Base-by-base conservation (phyloP, 768 basidiomycete species). In the Saitozyma podzolica region DNA sequence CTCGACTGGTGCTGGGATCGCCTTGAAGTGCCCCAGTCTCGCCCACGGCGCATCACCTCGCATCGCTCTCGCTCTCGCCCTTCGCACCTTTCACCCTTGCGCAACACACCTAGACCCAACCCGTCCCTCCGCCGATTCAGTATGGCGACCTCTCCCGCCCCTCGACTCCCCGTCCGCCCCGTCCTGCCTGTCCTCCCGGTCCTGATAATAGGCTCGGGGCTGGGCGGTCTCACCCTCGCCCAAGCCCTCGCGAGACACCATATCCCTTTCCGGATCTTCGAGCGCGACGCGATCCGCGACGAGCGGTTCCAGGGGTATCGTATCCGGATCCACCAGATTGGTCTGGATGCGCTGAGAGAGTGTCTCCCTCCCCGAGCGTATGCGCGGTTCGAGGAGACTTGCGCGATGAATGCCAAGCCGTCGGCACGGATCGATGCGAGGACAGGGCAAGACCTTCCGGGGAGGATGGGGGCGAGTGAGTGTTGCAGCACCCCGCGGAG, bases 141-240 rank as follows among this genome's bases (percentile, higher is more conserved):
- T 29, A 29, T 29, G 29, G 29, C 29, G 29, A 29, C 29, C 29
- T 29, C 29, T 29, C 29, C 29, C 29, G 29, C 29, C 5, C 29
- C 29, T 5, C 29, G 29, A 29, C 29, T 29, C 29, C 29, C 29
- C 29, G 29, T 29, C 2, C 29, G 29, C 29, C 29, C 29, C 29
- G 29, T 29, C 29, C 29, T 29, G 29, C 29, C 29, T 29, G 29
- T 29, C 29, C 29, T 47, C 2, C 66, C 66, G 0, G 58, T 67
- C 10, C 54, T 67, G 40, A 63, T 67, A 11, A 63, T 67, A 43
- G 66, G 66, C 14, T 41, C 58, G 14, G 66, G 66, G 9, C 66
- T 67, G 7, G 62, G 62, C 39, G 66, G 66, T 40, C 58, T 67
- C 6, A 57, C 54, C 45, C 62, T 67, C 9, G 66, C 62, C 20